Evolutionary conservation across 306 rosid genomes (phyloP), one percentile per base, ranked within the genome.

Genomic region (Vachellia collinsii): DNA sequence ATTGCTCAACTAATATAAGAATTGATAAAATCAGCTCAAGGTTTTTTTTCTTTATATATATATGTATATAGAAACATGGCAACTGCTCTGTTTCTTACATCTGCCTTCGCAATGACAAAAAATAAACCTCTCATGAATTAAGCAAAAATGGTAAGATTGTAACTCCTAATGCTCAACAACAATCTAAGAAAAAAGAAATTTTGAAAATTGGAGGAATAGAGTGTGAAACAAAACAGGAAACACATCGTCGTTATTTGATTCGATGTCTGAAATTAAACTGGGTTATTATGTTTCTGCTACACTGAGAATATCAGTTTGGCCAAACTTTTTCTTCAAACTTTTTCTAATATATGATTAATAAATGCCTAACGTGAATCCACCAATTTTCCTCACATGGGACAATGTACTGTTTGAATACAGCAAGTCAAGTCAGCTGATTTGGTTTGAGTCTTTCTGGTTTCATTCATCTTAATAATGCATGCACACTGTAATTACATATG

Each of bases 281-380:
- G 43, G 63, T 48, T 48, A 48, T 59, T 47, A 38, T 8, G 72
- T 70, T 29, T 37, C 76, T 61, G 37, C 81, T 22, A 86, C 16
- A 47, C 66, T 82, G 1, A 80, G 13, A 51, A 88, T 67, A 56
- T 85, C 48, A 22, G 94, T 70, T 3, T 17, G 37, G 5, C 85
- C 87, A 74, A 88, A 74, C 48, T 87, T 90, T 79, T 88, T 88
- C 83, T 88, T 85, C 68, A 88, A n/a, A n/a, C n/a, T n/a, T n/a
- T n/a, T n/a, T n/a, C n/a, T n/a, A n/a, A n/a, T n/a, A n/a, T n/a
- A n/a, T n/a, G n/a, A n/a, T n/a, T n/a, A n/a, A n/a, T n/a, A n/a
- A n/a, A n/a, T n/a, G n/a, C n/a, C n/a, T n/a, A 4, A 29, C 12
- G 67, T 61, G 67, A 29, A 61, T 25, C 39, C 38, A 23, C 12